Percentiles rank a stretch among this genome's conserved stretches.
Conservation (phyloP, 2,329 filamentous ascomycete genomes). For the Diaporthe sp. region DNA sequence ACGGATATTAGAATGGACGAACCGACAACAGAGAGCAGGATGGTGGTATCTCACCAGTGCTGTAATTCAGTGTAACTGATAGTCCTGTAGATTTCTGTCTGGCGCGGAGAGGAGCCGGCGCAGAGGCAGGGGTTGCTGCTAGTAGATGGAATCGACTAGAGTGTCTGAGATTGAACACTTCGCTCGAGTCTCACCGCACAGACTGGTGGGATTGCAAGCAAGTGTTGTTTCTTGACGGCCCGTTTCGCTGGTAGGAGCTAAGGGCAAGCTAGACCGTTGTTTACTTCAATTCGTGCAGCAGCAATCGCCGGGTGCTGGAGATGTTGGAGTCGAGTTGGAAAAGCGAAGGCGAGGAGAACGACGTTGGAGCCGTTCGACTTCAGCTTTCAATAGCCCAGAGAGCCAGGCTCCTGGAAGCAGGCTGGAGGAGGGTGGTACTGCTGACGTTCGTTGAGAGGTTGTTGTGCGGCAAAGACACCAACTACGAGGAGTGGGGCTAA, state of each 20-base stretch:
- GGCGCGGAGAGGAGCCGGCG: conserved; percentile 11
- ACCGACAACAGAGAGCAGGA: background rate
- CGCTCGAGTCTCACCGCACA: conserved; percentile 28
- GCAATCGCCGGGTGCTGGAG: background rate
- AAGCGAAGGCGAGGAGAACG: conserved; percentile 1
- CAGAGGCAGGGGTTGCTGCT: conserved; percentile 8
- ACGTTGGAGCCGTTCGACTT: background rate
- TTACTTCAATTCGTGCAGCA: background rate
- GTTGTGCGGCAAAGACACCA: conserved; percentile 18
- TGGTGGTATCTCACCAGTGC: background rate
- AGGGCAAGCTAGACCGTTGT: conserved; percentile 2
- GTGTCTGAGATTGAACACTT: conserved; percentile 29
- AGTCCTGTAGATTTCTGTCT: conserved; percentile 15
- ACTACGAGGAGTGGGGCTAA: conserved; percentile 7
- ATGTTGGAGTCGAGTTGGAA: background rate
- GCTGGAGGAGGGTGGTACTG: conserved; percentile 27
- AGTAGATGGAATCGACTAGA: conserved; percentile 35
- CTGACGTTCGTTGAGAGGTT: conserved; percentile 12
- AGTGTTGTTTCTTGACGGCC: conserved; percentile 11
- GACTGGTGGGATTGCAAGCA: conserved; percentile 19
- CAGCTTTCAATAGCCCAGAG: conserved; percentile 9
- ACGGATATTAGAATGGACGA: background rate
- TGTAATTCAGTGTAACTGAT: conserved; percentile 12
- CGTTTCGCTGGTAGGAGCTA: conserved; percentile 11
- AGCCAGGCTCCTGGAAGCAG: conserved; percentile 13